Conservation (phyloP, 768 basidiomycete species). For the Mycena olivaceomarginata region DNA sequence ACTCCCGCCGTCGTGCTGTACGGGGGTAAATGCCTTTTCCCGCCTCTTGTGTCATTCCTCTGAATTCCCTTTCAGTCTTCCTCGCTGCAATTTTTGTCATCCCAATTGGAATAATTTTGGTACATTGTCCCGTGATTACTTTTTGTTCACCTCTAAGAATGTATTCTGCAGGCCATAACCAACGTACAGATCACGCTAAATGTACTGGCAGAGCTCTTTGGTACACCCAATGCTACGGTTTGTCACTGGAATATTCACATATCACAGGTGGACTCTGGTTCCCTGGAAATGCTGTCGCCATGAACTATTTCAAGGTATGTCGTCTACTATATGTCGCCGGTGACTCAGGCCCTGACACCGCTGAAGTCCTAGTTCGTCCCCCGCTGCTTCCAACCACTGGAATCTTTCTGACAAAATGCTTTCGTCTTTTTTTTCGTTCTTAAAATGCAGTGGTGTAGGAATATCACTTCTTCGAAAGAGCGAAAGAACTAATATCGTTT, state of each 20-base stretch:
- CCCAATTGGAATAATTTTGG: slow-evolving; percentile 55
- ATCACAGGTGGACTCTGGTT: slow-evolving; percentile 47
- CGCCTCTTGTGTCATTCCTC: too few relatives aligned
- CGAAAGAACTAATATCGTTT: too few relatives aligned
- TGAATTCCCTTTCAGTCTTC: slow-evolving; percentile 24
- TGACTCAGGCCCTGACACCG: too few relatives aligned
- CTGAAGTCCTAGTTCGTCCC: too few relatives aligned
- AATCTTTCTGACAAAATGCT: too few relatives aligned
- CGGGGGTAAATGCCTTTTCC: slow-evolving; percentile 34
- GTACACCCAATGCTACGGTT: neutral
- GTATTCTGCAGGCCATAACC: slow-evolving; percentile 51
- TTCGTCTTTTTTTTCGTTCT: too few relatives aligned
- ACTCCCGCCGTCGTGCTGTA: slow-evolving; percentile 51
- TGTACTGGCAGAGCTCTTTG: slow-evolving; percentile 61
- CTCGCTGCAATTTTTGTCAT: slow-evolving; percentile 49
- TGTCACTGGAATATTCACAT: neutral
- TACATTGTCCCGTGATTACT: neutral
- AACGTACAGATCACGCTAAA: slow-evolving; percentile 59
- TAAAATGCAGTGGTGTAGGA: too few relatives aligned
- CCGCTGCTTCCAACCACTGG: too few relatives aligned
- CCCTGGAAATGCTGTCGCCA: slow-evolving; percentile 56
- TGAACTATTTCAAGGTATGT: slow-evolving; percentile 55
- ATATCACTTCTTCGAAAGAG: too few relatives aligned
- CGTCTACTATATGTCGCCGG: too few relatives aligned
- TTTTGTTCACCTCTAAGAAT: neutral